A percentile compares a stretch with the other conserved stretches of the same genome.
These are phyloP conservation scores for Ormosia emarginata DNA, from an alignment of 306 rosid genomes.

Conservation along the genomic window DNA sequence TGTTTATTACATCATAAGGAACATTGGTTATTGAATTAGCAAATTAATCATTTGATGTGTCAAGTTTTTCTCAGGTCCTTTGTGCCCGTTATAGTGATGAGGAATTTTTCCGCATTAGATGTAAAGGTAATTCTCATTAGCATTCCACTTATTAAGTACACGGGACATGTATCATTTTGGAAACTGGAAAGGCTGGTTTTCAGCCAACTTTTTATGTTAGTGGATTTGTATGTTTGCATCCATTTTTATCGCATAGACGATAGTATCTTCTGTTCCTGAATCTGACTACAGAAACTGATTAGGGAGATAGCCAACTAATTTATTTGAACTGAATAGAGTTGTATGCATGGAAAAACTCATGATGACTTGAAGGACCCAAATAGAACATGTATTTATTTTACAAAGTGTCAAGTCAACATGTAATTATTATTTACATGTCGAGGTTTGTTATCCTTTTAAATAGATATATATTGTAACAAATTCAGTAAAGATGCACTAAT, in stretches of 20 bases:
- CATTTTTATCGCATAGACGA: not conserved
- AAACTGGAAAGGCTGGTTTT: not conserved
- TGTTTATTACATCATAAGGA: not conserved
- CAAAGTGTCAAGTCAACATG: not conserved
- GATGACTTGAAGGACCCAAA: not conserved
- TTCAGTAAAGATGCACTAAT: not conserved
- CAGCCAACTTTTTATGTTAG: not conserved
- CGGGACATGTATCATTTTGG: not conserved
- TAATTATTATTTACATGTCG: not conserved
- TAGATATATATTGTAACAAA: not conserved
- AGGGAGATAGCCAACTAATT: not conserved
- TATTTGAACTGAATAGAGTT: conserved; percentile 1
- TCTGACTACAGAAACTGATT: not conserved
- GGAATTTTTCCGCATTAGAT: conserved; percentile 71
- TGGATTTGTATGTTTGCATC: not conserved
- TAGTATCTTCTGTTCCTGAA: not conserved
- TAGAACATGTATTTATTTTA: not conserved
- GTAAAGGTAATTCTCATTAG: conserved; percentile 57
- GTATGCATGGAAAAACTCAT: not conserved
- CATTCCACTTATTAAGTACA: not conserved
- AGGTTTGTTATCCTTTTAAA: not conserved
- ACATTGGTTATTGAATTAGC: not conserved
- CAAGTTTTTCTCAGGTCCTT: conserved; percentile 57
- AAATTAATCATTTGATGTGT: not conserved
- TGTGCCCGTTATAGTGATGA: conserved; percentile 89